Evolutionary conservation across 2,329 filamentous ascomycete species (phyloP).

Genomic region (Apiospora aurea): DNA sequence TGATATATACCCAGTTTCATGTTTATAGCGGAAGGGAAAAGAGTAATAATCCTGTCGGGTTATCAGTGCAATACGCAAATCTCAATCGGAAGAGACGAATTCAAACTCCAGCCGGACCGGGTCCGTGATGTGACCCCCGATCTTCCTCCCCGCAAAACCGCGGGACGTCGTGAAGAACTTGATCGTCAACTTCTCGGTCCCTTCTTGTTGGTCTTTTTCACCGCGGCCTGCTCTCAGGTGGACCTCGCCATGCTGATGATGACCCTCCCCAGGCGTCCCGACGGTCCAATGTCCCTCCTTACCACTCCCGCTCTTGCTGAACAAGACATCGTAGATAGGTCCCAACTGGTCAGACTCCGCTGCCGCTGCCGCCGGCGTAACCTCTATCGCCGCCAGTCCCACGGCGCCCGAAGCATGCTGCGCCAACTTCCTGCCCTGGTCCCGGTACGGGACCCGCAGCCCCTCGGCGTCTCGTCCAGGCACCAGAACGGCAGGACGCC

Average conservation of each 20-base stretch:
- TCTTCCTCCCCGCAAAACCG: constrained; percentile 17
- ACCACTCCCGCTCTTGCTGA: constrained; percentile 13
- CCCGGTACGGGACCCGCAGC: constrained; percentile 60
- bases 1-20: background rate
- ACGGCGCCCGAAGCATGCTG: constrained; percentile 57
- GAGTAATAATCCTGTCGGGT: no score
- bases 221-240: constrained; percentile 17
- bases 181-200: constrained; percentile 12
- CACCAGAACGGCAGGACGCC: constrained; percentile 71
- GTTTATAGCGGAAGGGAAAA: background rate
- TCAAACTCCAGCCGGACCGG: constrained; percentile 22
- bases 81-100: constrained; percentile 19
- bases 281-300: background rate
- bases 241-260: background rate
- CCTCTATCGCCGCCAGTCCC: constrained; percentile 46
- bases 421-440: constrained; percentile 54
- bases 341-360: constrained; percentile 27
- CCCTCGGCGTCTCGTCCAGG: constrained; percentile 65
- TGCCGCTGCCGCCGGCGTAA: constrained; percentile 33
- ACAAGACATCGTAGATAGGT: constrained; percentile 39
- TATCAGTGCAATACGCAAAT: background rate
- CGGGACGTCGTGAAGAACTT: constrained; percentile 22
- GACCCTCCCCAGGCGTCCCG: background rate
- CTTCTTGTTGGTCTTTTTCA: background rate
- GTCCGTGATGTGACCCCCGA: constrained; percentile 17